Evolutionary conservation across 805 yeast genomes (phyloP), one percentile per base, ranked within the genome.

Genomic region (Myxozyma vanderwaltii): DNA sequence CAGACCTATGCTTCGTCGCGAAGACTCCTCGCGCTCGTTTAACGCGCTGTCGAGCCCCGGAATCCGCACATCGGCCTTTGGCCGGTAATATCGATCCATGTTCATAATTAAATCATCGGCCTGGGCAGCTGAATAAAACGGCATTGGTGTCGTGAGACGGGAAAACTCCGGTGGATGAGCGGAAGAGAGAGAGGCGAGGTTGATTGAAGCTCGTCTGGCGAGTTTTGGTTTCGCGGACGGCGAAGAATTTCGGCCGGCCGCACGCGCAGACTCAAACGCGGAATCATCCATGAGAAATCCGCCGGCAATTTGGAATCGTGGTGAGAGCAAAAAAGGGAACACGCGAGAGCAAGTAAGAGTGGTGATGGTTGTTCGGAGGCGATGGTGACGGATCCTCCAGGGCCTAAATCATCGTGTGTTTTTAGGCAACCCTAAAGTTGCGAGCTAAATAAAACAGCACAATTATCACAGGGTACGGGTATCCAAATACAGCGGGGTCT

Each of bases 71-170:
- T 59, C 53, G 4, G 56, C 24, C 29, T 33, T 35, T 7, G 39
- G 55, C 7, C 27, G 33, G 29, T 54, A 46, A 53, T 51, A 59
- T 13, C 15, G 26, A 38, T 54, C 41, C 56, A 50, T 59, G 27
- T 54, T 54, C 44, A 40, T 40, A 39, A 58, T 58, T 43, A 58
- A 23, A 23, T 58, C 62, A 55, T 58, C 62, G 21, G 62, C 62
- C 43, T 29, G 17, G 17, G 33, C 41, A n/a, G 52, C 62, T 17
- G 24, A 48, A 48, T 58, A 58, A 40, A 19, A 10, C 23, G 23
- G 44, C 15, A 4, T 12, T 7, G 31, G 15, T 35, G 33, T 21
- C 27, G 26, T 24, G 27, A 31, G 24, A 33, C 43, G 41, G 31
- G 29, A 19, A 43, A 41, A 46, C 27, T 40, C 53, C 10, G 60